Evolutionary conservation across 2,329 filamentous ascomycete genomes (phyloP).

Genomic region (Trichoderma sp.): DNA sequence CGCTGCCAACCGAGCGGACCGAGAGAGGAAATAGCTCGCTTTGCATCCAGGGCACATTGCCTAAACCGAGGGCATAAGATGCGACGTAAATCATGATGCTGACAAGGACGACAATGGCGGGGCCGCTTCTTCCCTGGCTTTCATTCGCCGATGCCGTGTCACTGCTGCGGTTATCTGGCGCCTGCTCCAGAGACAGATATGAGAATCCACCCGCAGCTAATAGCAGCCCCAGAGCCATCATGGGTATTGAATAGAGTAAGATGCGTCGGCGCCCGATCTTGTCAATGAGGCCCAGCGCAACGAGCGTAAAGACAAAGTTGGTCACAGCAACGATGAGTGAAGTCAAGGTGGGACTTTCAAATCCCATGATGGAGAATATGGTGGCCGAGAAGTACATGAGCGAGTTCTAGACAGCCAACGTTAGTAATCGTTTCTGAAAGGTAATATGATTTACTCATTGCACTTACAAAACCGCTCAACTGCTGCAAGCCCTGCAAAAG

Average conservation of each 20-base stretch:
- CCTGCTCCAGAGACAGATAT: slow-evolving; percentile 56
- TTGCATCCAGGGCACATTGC: slow-evolving; percentile 96
- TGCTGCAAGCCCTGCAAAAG: slow-evolving; percentile 87
- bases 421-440: slow-evolving; percentile 11
- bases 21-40: slow-evolving; percentile 84
- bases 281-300: slow-evolving; percentile 77
- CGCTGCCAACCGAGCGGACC: slow-evolving; percentile 73
- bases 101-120: slow-evolving; percentile 65
- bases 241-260: slow-evolving; percentile 78
- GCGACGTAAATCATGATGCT: slow-evolving; percentile 85
- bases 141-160: slow-evolving; percentile 28
- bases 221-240: slow-evolving; percentile 77
- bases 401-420: slow-evolving; percentile 62
- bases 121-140: slow-evolving; percentile 35
- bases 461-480: slow-evolving; percentile 76
- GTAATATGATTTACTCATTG: no score
- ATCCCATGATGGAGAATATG: slow-evolving; percentile 77
- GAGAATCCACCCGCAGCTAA: slow-evolving; percentile 74
- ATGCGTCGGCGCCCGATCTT: slow-evolving; percentile 78
- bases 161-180: slow-evolving; percentile 32
- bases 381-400: slow-evolving; percentile 91
- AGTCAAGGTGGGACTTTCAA: slow-evolving; percentile 76
- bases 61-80: slow-evolving; percentile 82
- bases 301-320: slow-evolving; percentile 79
- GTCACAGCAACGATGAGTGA: slow-evolving; percentile 80